These are phyloP conservation scores for Trichoderma simmonsii DNA, from an alignment of 2,329 filamentous ascomycete genomes.

Conservation along the genomic window DNA sequence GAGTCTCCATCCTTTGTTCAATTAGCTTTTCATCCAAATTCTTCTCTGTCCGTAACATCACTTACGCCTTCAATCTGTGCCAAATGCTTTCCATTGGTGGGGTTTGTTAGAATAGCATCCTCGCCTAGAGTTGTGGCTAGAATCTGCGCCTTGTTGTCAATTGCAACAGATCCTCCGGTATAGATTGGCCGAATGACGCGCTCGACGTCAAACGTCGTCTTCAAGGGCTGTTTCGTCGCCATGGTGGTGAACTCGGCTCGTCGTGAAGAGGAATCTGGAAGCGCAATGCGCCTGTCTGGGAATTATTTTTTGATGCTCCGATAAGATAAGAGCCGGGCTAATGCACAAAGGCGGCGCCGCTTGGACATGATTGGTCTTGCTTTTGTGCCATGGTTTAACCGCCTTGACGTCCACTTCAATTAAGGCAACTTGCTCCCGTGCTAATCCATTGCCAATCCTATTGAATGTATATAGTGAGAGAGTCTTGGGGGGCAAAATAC, in stretches of 20 bases:
- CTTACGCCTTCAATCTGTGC: conserved; percentile 81
- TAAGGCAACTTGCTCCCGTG: background rate
- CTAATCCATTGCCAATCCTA: background rate
- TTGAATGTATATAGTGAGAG: background rate
- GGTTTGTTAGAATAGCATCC: conserved; percentile 82
- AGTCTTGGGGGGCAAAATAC: background rate
- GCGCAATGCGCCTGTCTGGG: background rate
- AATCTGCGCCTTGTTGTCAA: conserved; percentile 77
- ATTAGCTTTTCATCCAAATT: conserved; percentile 2
- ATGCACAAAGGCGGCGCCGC: background rate
- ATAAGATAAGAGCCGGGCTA: conserved; percentile 1
- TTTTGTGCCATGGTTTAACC: background rate
- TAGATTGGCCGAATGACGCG: conserved; percentile 89
- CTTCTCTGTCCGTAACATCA: background rate
- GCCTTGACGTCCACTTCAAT: background rate
- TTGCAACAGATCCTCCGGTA: conserved; percentile 81
- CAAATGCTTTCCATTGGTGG: conserved; percentile 77
- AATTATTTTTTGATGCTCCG: conserved; percentile 19
- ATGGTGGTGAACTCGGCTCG: conserved; percentile 31
- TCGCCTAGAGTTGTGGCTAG: conserved; percentile 89
- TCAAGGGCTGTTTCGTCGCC: conserved; percentile 62
- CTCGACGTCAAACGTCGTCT: conserved; percentile 85
- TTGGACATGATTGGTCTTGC: background rate
- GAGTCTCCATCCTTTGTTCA: conserved; percentile 66
- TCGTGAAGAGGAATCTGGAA: background rate